Percentiles rank a stretch among this genome's conserved stretches.
Conservation (phyloP, 1,284 basidiomycete species). For the Phlebopus sp. region DNA sequence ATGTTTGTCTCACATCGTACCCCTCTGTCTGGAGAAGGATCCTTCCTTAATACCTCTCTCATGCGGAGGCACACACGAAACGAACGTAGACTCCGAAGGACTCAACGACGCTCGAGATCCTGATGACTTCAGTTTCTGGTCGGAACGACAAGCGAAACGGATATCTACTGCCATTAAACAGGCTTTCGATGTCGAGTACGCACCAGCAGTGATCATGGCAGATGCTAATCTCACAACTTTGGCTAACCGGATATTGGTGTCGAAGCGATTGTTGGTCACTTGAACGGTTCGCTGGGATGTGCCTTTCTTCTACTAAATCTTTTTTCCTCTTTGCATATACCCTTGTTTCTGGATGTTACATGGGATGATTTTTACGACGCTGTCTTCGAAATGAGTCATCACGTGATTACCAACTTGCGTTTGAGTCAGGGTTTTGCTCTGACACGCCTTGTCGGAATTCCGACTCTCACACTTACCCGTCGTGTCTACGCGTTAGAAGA, state of each 20-base stretch:
- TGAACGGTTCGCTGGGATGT: constrained; percentile 3
- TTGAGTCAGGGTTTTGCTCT: too few species aligned
- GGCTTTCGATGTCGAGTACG: constrained; percentile 86
- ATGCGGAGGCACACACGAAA: constrained; percentile 43
- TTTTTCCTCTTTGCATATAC: not conserved
- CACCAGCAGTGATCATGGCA: constrained; percentile 86
- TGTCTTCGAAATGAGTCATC: not conserved
- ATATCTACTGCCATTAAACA: constrained; percentile 79
- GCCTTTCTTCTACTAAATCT: not conserved
- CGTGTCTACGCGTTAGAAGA: too few species aligned
- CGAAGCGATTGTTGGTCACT: constrained; percentile 56
- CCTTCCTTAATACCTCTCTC: constrained; percentile 78
- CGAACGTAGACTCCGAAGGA: constrained; percentile 11
- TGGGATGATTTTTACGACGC: too few species aligned
- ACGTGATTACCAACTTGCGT: too few species aligned
- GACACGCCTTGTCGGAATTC: too few species aligned
- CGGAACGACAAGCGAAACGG: constrained; percentile 81
- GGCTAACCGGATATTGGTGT: constrained; percentile 80
- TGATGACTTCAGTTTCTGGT: constrained; percentile 96
- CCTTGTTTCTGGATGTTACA: not conserved
- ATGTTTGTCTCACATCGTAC: constrained; percentile 74
- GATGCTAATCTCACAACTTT: constrained; percentile 87
- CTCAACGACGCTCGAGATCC: constrained; percentile 57
- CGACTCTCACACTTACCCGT: too few species aligned
- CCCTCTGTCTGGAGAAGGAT: constrained; percentile 84